A percentile compares a stretch with the other conserved stretches of the same genome.
These are phyloP conservation scores for Anthoceros angustus DNA, from an alignment of 225 moss, liverwort and hornwort genomes.

Conservation along the genomic window DNA sequence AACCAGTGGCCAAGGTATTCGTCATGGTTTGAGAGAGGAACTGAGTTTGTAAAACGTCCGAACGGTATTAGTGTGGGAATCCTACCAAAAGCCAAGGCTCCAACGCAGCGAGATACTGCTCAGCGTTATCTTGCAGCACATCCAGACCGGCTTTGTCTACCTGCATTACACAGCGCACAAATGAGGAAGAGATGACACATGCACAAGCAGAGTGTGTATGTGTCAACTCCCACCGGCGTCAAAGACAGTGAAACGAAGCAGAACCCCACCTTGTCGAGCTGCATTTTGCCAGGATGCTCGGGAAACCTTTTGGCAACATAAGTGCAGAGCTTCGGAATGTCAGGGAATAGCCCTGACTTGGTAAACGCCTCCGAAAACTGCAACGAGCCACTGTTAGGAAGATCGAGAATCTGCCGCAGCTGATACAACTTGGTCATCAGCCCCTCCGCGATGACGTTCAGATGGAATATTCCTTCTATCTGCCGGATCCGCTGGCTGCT, in stretches of 20 bases:
- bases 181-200: background rate
- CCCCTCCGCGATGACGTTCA: slow-evolving; percentile 74
- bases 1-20: background rate
- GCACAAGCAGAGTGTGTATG: background rate
- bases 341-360: slow-evolving; percentile 73
- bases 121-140: slow-evolving; percentile 54
- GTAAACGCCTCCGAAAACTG: slow-evolving; percentile 77
- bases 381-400: slow-evolving; percentile 46
- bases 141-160: slow-evolving; percentile 90
- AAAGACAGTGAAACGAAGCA: background rate
- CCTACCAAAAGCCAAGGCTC: slow-evolving; percentile 95
- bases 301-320: slow-evolving; percentile 92
- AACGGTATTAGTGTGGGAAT: background rate
- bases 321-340: slow-evolving; percentile 79
- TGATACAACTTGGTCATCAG: slow-evolving; percentile 97
- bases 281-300: slow-evolving; percentile 89
- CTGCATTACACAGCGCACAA: slow-evolving; percentile 13
- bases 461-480: slow-evolving; percentile 96
- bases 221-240: background rate
- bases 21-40: background rate
- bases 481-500: slow-evolving; percentile 73
- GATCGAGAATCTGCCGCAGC: slow-evolving; percentile 66
- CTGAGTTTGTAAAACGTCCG: background rate
- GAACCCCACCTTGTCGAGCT: slow-evolving; percentile 66
- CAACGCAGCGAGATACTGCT: slow-evolving; percentile 48